phyloP scores from a whole-genome alignment of 352 stramenopile species.

The Phytopythium chamaehyphon region DNA sequence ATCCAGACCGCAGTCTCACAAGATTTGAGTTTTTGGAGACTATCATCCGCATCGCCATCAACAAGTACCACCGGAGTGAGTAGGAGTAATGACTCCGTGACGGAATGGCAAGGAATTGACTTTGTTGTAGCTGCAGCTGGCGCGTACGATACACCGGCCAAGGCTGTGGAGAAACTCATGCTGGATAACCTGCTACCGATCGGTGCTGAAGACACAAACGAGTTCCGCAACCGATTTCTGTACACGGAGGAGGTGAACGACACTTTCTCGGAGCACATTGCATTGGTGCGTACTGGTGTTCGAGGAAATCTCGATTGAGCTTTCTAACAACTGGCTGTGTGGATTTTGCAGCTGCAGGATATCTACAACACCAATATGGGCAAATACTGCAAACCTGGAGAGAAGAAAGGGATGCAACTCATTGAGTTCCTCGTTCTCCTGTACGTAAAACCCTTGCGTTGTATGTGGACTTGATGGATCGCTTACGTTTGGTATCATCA shows the following conservation, averaged over 20 bases:
- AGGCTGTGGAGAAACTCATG: slow-evolving; percentile 67
- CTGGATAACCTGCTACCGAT: slow-evolving; percentile 50
- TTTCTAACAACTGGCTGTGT: background rate
- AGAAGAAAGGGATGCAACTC: slow-evolving; percentile 78
- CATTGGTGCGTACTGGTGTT: slow-evolving; percentile 32
- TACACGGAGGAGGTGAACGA: slow-evolving; percentile 80
- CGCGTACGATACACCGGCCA: slow-evolving; percentile 58
- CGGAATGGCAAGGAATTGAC: background rate
- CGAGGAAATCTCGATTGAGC: too few species aligned
- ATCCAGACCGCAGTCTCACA: slow-evolving; percentile 70
- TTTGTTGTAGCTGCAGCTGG: slow-evolving; percentile 30
- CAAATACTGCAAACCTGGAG: slow-evolving; percentile 62
- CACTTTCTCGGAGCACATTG: slow-evolving; percentile 65
- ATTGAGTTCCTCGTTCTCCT: slow-evolving; percentile 56
- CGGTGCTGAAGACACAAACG: slow-evolving; percentile 54
- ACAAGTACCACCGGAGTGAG: slow-evolving; percentile 72
- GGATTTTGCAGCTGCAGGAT: slow-evolving; percentile 47
- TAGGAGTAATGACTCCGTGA: background rate
- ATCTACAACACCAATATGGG: slow-evolving; percentile 74
- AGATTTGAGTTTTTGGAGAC: slow-evolving; percentile 77
- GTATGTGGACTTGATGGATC: background rate
- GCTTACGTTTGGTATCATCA: background rate
- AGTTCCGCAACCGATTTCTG: slow-evolving; percentile 62
- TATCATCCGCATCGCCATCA: slow-evolving; percentile 72
- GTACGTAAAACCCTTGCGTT: slow-evolving; percentile 14